phyloP scores from a whole-genome alignment of 371 early-diverging fungal species.

The Funneliformis caledonium region DNA sequence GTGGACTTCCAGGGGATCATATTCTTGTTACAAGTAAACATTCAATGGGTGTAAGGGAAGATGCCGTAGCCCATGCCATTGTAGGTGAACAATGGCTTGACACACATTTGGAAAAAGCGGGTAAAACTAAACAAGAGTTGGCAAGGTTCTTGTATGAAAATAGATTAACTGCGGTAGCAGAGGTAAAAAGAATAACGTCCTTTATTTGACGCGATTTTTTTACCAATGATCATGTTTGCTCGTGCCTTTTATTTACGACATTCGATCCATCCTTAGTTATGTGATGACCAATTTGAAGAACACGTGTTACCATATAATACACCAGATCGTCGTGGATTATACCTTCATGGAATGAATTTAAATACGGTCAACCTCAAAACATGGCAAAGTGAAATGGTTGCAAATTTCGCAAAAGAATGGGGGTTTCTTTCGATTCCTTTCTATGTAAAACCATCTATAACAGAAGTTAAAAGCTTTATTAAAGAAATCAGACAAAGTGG shows the following conservation, averaged over 20 bases:
- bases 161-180: slow-evolving; percentile 83
- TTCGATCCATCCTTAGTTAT: slow-evolving; percentile 60
- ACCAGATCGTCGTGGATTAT: slow-evolving; percentile 78
- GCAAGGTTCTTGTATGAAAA: slow-evolving; percentile 71
- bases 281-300: slow-evolving; percentile 95
- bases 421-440: slow-evolving; percentile 69
- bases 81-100: slow-evolving; percentile 83
- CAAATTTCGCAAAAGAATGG: slow-evolving; percentile 69
- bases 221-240: background rate
- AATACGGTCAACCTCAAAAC: slow-evolving; percentile 77
- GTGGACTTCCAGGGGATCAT: slow-evolving; percentile 64
- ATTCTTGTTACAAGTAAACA: slow-evolving; percentile 95
- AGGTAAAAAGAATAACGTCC: slow-evolving; percentile 55
- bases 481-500: slow-evolving; percentile 68
- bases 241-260: too few species aligned
- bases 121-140: slow-evolving; percentile 67
- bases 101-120: slow-evolving; percentile 62
- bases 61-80: slow-evolving; percentile 58
- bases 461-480: slow-evolving; percentile 68
- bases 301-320: slow-evolving; percentile 86
- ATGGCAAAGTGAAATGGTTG: slow-evolving; percentile 65
- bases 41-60: slow-evolving; percentile 51
- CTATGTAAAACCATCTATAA: slow-evolving; percentile 44
- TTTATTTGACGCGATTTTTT: background rate
- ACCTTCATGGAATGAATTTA: slow-evolving; percentile 90